Conservation (phyloP, 176 grass and related monocot genomes). For the Oryza longistaminata region DNA sequence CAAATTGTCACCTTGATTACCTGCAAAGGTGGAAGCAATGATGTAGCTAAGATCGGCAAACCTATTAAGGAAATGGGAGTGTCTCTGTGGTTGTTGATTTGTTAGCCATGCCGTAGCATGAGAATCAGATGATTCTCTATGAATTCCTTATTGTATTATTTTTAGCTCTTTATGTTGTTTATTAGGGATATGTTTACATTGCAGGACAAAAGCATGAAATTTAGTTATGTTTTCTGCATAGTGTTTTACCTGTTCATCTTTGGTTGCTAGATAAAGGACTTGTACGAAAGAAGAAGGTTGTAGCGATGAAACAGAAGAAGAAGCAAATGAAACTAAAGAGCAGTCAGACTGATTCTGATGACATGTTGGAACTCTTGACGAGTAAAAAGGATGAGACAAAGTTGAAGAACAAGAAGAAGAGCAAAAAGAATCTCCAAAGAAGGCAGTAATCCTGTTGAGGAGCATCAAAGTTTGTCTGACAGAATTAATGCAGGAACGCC, state of each 20-base stretch:
- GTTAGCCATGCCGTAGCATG: not conserved
- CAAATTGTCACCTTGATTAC: not conserved
- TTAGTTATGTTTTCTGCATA: not conserved
- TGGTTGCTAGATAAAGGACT: constrained; percentile 44
- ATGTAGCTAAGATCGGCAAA: not conserved
- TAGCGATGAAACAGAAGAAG: constrained; percentile 35
- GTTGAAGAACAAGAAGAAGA: constrained; percentile 43
- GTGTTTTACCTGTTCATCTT: not conserved
- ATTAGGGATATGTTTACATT: not conserved
- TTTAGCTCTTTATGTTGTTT: not conserved
- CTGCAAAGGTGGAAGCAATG: not conserved
- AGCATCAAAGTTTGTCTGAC: constrained; percentile 20
- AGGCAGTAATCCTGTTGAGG: constrained; percentile 21
- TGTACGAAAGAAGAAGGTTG: constrained; percentile 31
- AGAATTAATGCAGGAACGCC: constrained; percentile 28
- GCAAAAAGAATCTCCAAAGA: constrained; percentile 48
- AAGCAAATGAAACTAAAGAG: constrained; percentile 48
- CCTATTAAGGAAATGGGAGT: not conserved
- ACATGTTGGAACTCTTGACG: constrained; percentile 32
- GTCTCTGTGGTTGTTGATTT: not conserved
- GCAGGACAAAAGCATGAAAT: not conserved
- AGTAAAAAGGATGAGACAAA: constrained; percentile 26
- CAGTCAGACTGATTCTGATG: constrained; percentile 1
- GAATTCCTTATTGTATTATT: not conserved
- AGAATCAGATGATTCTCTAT: not conserved